phyloP scores from a whole-genome alignment of 2,329 filamentous ascomycete genomes.

The Neopestalotiopsis rosae region DNA sequence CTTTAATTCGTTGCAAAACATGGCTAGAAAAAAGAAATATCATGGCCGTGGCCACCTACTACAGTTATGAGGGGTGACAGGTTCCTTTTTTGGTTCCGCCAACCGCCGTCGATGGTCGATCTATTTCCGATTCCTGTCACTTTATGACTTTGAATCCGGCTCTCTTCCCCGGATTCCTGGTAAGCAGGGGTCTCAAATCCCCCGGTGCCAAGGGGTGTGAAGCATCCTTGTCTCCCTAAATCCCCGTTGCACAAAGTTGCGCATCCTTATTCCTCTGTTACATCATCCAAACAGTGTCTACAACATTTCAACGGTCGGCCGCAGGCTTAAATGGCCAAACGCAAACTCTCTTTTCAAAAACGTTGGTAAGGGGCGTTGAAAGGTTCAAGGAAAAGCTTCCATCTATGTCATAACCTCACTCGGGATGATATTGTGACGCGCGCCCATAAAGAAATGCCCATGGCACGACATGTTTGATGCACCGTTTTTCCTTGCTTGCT shows the following conservation, averaged over 20 bases:
- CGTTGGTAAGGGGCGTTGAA: not conserved
- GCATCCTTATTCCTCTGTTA: not conserved
- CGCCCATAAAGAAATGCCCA: not conserved
- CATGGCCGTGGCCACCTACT: not conserved
- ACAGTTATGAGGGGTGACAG: not conserved
- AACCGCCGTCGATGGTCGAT: constrained; percentile 10
- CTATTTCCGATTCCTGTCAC: constrained; percentile 7
- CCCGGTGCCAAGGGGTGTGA: not conserved
- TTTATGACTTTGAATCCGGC: constrained; percentile 15
- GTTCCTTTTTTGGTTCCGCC: constrained; percentile 3
- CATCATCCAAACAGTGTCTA: not conserved
- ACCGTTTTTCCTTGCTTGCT: not conserved
- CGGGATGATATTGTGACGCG: not conserved
- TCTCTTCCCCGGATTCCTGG: constrained; percentile 13
- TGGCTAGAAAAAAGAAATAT: not conserved
- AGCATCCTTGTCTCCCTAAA: not conserved
- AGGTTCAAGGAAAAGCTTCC: not conserved
- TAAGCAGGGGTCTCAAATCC: not conserved
- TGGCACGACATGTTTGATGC: not conserved
- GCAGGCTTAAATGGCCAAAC: not conserved
- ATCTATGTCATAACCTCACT: not conserved
- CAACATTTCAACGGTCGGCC: not conserved
- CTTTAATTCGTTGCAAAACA: not conserved
- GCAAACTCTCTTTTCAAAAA: no score
- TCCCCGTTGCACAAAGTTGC: not conserved